phyloP scores from a whole-genome alignment of 164 flowering plant species.

The Annona squamosa region DNA sequence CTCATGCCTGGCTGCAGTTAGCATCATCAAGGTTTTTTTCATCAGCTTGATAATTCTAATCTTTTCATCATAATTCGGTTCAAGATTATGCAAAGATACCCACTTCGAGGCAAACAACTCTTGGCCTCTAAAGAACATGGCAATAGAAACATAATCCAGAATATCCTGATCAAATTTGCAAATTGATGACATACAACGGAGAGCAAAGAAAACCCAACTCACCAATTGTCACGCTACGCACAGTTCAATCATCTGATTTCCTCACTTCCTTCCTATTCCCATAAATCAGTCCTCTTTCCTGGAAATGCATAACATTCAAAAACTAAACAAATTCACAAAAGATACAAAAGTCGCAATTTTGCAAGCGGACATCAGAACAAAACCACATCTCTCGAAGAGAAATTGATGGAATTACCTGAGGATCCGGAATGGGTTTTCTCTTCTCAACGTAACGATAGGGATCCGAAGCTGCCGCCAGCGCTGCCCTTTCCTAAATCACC shows the following conservation, averaged over 20 bases:
- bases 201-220: slow-evolving; percentile 4
- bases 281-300: slow-evolving; percentile 72
- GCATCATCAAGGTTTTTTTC: background rate
- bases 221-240: slow-evolving; percentile 1
- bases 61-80: too few relatives aligned
- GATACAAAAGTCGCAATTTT: background rate
- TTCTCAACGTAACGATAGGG: slow-evolving; percentile 63
- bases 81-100: background rate
- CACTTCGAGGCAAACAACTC: background rate
- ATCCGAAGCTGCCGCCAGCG: slow-evolving; percentile 58
- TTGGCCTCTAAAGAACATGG: background rate
- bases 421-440: slow-evolving; percentile 72
- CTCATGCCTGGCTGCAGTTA: background rate
- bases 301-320: slow-evolving; percentile 6
- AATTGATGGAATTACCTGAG: slow-evolving; percentile 41
- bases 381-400: background rate
- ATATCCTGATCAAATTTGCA: background rate
- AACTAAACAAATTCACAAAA: background rate
- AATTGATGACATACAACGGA: background rate
- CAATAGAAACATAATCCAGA: background rate
- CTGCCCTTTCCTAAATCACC: slow-evolving; percentile 57
- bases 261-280: slow-evolving; percentile 49
- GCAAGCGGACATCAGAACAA: background rate
- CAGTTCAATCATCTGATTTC: slow-evolving; percentile 26
- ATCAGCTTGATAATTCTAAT: background rate